Evolutionary conservation across 345 rosid species (phyloP).

Genomic region (Populus deltoides): DNA sequence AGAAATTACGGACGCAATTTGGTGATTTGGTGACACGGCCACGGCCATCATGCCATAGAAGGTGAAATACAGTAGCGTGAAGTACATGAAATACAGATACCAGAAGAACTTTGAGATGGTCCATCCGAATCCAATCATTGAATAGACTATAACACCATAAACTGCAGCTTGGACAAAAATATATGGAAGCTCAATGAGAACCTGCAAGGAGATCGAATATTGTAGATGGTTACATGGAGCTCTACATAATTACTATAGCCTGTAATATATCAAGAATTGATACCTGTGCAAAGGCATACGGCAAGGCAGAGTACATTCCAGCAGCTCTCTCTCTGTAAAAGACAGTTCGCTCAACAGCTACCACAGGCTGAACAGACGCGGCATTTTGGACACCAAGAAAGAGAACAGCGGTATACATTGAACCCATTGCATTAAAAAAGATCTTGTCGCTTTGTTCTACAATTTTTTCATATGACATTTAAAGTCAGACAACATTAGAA

Average conservation of each 20-base stretch:
- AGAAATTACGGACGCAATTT: conserved; percentile 52
- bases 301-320: conserved; percentile 77
- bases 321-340: conserved; percentile 79
- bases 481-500: neutral
- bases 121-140: conserved; percentile 66
- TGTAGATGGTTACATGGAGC: neutral
- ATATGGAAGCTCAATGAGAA: conserved; percentile 59
- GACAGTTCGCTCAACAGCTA: conserved; percentile 64
- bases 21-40: conserved; percentile 62
- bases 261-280: too few species aligned
- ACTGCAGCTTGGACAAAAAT: conserved; percentile 42
- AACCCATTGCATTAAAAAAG: conserved; percentile 65
- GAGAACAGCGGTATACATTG: conserved; percentile 66
- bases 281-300: conserved; percentile 72
- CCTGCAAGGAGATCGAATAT: conserved; percentile 26
- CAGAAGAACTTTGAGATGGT: conserved; percentile 52
- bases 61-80: conserved; percentile 60
- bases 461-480: neutral
- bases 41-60: conserved; percentile 73
- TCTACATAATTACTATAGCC: too few species aligned
- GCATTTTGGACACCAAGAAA: conserved; percentile 70
- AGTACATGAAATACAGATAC: conserved; percentile 60
- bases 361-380: conserved; percentile 60
- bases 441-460: conserved; percentile 48
- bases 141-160: conserved; percentile 52